These are phyloP conservation scores for Scheffersomyces ergatensis DNA, from an alignment of 805 yeast genomes.

Conservation along the genomic window DNA sequence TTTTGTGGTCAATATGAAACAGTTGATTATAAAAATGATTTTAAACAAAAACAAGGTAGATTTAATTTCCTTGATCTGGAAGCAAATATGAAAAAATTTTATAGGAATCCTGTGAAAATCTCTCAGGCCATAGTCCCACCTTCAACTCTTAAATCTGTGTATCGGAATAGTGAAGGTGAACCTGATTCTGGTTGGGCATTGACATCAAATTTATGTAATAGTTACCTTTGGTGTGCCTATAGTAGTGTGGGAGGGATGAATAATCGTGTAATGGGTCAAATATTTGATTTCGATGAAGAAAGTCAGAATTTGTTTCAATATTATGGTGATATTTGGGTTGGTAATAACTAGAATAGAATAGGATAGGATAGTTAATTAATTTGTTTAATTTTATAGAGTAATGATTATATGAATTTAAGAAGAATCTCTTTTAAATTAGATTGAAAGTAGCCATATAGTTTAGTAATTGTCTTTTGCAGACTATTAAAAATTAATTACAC, in stretches of 20 bases:
- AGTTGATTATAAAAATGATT: conserved; percentile 35
- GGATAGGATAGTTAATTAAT: too few relatives aligned
- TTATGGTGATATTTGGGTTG: conserved; percentile 55
- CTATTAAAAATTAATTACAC: too few relatives aligned
- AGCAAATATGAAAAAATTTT: conserved; percentile 22
- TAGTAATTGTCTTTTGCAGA: too few relatives aligned
- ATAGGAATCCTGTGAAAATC: conserved; percentile 33
- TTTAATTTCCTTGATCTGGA: conserved; percentile 17
- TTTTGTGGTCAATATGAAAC: conserved; percentile 33
- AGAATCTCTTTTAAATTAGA: too few relatives aligned
- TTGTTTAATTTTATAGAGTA: too few relatives aligned
- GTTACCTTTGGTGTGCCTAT: conserved; percentile 61
- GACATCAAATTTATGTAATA: conserved; percentile 49
- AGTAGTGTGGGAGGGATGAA: conserved; percentile 48
- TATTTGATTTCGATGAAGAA: conserved; percentile 38
- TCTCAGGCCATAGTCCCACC: conserved; percentile 54
- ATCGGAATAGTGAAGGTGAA: conserved; percentile 35
- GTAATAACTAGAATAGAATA: conserved; percentile 35
- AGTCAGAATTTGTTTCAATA: conserved; percentile 32
- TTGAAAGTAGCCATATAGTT: too few relatives aligned
- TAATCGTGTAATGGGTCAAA: conserved; percentile 40
- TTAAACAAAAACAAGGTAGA: too few relatives aligned
- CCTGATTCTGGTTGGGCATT: conserved; percentile 53
- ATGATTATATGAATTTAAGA: too few relatives aligned
- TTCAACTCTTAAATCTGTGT: conserved; percentile 15